Conservation (phyloP, 1,284 basidiomycete genomes). For the Phellinidium pouzarii region DNA sequence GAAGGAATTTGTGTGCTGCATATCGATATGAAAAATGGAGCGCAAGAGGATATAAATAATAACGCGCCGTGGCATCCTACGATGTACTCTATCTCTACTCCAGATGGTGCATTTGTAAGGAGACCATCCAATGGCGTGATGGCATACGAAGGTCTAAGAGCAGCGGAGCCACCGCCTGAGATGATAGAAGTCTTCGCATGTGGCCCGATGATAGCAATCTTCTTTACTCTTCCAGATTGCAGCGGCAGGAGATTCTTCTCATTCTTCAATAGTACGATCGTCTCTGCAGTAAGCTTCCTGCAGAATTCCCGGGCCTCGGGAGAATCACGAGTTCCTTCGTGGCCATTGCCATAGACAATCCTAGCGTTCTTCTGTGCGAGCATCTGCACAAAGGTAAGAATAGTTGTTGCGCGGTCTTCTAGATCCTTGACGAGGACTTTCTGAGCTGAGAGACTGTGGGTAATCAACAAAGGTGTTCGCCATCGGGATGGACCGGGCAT, state of each 20-base stretch:
- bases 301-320: constrained; percentile 49
- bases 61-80: constrained; percentile 55
- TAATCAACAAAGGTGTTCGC: constrained; percentile 49
- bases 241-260: constrained; percentile 41
- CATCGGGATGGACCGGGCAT: constrained; percentile 64
- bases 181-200: constrained; percentile 41
- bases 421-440: constrained; percentile 48
- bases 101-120: constrained; percentile 38
- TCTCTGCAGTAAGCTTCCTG: constrained; percentile 52
- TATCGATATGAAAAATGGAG: constrained; percentile 3
- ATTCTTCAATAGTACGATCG: constrained; percentile 70
- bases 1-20: constrained; percentile 56
- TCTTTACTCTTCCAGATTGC: constrained; percentile 26
- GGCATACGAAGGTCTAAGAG: constrained; percentile 40
- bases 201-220: constrained; percentile 40
- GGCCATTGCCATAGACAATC: constrained; percentile 58
- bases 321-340: constrained; percentile 52
- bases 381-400: constrained; percentile 54
- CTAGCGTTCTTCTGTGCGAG: constrained; percentile 52
- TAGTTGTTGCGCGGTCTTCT: constrained; percentile 46
- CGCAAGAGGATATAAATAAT: background rate
- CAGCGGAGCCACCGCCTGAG: constrained; percentile 45
- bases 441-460: constrained; percentile 48
- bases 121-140: constrained; percentile 55
- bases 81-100: constrained; percentile 41